Evolutionary conservation across 768 basidiomycete genomes (phyloP), one percentile per base, ranked within the genome.

Genomic region (Mycena floridula): DNA sequence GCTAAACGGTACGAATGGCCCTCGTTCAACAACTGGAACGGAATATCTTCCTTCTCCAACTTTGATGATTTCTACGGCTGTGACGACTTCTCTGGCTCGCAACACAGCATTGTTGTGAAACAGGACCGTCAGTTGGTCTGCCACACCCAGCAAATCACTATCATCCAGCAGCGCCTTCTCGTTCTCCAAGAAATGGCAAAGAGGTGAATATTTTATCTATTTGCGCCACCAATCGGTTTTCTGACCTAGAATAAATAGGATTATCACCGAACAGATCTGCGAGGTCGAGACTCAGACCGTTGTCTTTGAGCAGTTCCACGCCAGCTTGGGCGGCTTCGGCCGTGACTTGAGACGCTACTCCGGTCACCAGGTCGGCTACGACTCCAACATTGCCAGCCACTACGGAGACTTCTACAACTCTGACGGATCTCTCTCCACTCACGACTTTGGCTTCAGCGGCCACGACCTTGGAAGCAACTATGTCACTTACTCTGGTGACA

Each of bases 251-350:
- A 9, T 35, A 27, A 61, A n/a, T n/a, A n/a, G 59, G 28, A 55
- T 59, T 18, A 51, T 59, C 37, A 57, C 52, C 13, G 55, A 62
- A 42, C 58, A 58, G 26, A 54, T 62, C 21, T 63, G 62, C 44
- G 55, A 62, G 28, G 61, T 62, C 32, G 52, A 62, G 42, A 55
- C 55, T 32, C 62, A 64, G 42, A 59, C 57, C 3, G 54, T 63
- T 23, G 54, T 57, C 25, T 46, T 55, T 11, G 51, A 43, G 15
- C 52, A 57, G 26, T 25, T 46, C 25, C 47, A 50, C 32, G 41
- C 44, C 13, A 49, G 47, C 43, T 45, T 58, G 12, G 18, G 43
- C 20, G 45, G 48, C 27, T 59, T 60, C 52, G 43, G 50, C 20
- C 44, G 50, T 18, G 56, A 59, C 30, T 44, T 59, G 15, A 43